phyloP scores from a whole-genome alignment of 2,329 filamentous ascomycete genomes.

The Pseudogymnoascus sp. region DNA sequence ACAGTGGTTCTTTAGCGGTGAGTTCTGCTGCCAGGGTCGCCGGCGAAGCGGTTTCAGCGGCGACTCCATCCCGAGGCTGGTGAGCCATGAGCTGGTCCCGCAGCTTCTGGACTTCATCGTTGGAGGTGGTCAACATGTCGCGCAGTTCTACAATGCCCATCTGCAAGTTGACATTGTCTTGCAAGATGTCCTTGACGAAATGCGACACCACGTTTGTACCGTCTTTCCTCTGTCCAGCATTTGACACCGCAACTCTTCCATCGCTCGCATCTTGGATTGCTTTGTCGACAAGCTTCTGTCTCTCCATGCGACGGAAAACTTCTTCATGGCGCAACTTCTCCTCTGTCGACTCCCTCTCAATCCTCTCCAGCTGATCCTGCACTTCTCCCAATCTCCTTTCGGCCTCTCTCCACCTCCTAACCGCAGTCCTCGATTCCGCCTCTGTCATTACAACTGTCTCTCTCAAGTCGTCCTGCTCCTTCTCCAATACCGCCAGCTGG shows the following conservation, averaged over 20 bases:
- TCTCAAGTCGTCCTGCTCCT: constrained; percentile 69
- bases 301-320: constrained; percentile 73
- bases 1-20: constrained; percentile 35
- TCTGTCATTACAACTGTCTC: constrained; percentile 57
- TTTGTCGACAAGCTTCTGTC: constrained; percentile 70
- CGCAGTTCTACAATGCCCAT: constrained; percentile 83
- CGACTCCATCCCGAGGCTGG: constrained; percentile 48
- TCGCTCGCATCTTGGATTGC: constrained; percentile 72
- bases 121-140: constrained; percentile 83
- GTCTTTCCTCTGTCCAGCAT: constrained; percentile 49
- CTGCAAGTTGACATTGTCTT: constrained; percentile 92
- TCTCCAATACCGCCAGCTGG: constrained; percentile 70
- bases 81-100: constrained; percentile 75
- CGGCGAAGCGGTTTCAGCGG: constrained; percentile 30
- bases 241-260: constrained; percentile 49
- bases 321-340: constrained; percentile 77
- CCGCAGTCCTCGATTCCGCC: constrained; percentile 68
- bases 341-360: constrained; percentile 73
- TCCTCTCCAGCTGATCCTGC: constrained; percentile 79
- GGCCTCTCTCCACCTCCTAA: constrained; percentile 77
- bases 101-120: constrained; percentile 84
- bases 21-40: constrained; percentile 66
- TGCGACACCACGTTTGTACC: constrained; percentile 75
- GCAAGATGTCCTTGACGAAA: constrained; percentile 89
- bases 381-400: constrained; percentile 71